Percentiles rank a stretch among this genome's conserved stretches.
These are phyloP conservation scores for Leishmania tarentolae DNA, from an alignment of 208 protist species.

Conservation along the genomic window DNA sequence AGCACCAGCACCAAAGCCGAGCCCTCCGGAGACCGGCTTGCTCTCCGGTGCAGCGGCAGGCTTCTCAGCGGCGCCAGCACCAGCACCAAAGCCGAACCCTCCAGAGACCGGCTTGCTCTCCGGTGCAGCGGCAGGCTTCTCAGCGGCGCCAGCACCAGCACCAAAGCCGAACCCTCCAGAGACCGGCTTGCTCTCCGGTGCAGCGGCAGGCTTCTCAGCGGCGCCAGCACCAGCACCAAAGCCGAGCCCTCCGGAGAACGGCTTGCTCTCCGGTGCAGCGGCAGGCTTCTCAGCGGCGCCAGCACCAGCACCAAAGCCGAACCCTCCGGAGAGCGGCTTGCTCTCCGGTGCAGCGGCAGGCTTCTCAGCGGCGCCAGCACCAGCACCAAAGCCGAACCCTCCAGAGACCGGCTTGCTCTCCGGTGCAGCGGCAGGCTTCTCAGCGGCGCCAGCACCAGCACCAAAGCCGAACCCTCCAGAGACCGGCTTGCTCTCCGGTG, in stretches of 20 bases:
- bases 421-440: background rate
- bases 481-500: constrained; percentile 7
- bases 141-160: background rate
- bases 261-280: constrained; percentile 4
- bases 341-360: background rate
- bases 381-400: constrained; percentile 10
- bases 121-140: background rate
- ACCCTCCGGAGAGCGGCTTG: constrained; percentile 4
- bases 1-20: constrained; percentile 11
- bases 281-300: background rate
- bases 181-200: background rate
- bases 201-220: background rate
- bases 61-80: background rate
- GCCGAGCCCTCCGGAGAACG: background rate
- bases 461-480: constrained; percentile 3
- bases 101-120: background rate
- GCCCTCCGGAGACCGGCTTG: constrained; percentile 2
- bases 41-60: background rate
- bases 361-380: background rate
- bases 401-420: constrained; percentile 8
- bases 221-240: background rate
- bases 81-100: constrained; percentile 7
- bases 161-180: background rate
- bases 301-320: constrained; percentile 10
- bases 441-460: background rate